phyloP scores from a whole-genome alignment of 2,329 filamentous ascomycete species.

The Monascus ruber region DNA sequence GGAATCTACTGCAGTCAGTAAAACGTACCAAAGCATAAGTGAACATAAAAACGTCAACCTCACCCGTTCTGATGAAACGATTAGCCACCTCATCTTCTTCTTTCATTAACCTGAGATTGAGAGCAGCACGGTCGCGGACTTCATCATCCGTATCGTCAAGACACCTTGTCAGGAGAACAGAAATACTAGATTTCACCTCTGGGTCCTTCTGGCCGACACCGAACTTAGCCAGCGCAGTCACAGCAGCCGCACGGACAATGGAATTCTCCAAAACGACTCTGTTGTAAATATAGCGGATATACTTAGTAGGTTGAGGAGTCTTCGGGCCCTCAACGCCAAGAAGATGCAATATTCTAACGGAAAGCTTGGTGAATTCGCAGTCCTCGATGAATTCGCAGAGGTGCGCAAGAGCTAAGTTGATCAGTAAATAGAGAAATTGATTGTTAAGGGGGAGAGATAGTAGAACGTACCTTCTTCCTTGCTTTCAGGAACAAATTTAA shows the following conservation, averaged over 20 bases:
- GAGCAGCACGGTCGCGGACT: slow-evolving; percentile 84
- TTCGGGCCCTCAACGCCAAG: slow-evolving; percentile 91
- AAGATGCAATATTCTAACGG: slow-evolving; percentile 86
- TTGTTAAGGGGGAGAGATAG: background rate
- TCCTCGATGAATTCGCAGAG: slow-evolving; percentile 99
- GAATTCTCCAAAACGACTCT: slow-evolving; percentile 94
- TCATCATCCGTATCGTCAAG: slow-evolving; percentile 96
- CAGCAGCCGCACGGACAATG: slow-evolving; percentile 85
- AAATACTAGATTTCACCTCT: slow-evolving; percentile 91
- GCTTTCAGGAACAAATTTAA: slow-evolving; percentile 93
- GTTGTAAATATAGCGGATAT: slow-evolving; percentile 99
- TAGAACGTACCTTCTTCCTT: slow-evolving; percentile 47
- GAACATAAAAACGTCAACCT: slow-evolving; percentile 9
- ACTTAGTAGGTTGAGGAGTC: slow-evolving; percentile 92
- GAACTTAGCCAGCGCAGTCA: slow-evolving; percentile 92
- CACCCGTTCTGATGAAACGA: slow-evolving; percentile 87
- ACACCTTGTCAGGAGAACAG: slow-evolving; percentile 83
- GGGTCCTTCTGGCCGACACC: slow-evolving; percentile 92
- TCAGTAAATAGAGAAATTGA: slow-evolving; percentile 8
- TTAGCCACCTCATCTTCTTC: slow-evolving; percentile 79
- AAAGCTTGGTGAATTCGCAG: slow-evolving; percentile 97
- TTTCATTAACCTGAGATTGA: slow-evolving; percentile 85
- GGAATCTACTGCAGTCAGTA: slow-evolving; percentile 50
- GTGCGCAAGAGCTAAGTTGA: slow-evolving; percentile 61
- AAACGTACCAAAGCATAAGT: background rate